These are phyloP conservation scores for Wickerhamomyces mucosus DNA, from an alignment of 805 yeast species.

Conservation along the genomic window DNA sequence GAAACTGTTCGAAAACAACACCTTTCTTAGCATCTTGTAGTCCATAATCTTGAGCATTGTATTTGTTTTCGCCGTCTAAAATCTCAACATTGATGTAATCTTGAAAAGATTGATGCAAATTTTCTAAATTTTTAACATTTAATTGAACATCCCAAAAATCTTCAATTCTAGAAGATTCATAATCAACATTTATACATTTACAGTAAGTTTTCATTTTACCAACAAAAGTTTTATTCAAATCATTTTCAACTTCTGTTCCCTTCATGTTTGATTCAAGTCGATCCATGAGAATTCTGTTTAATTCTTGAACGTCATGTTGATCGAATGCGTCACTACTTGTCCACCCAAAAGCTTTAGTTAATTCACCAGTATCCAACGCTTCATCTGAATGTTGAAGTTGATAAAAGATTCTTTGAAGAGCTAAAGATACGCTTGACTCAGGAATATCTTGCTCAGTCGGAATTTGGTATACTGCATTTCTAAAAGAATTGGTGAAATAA, in stretches of 20 bases:
- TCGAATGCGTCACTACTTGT: constrained; percentile 90
- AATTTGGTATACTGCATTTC: constrained; percentile 80
- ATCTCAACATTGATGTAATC: constrained; percentile 85
- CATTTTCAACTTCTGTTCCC: constrained; percentile 70
- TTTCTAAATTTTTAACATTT: constrained; percentile 76
- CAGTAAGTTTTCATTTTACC: constrained; percentile 96
- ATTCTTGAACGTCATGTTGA: constrained; percentile 96
- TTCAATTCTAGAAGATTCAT: constrained; percentile 84
- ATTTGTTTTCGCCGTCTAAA: constrained; percentile 90
- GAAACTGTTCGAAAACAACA: constrained; percentile 82
- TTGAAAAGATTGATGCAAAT: constrained; percentile 66
- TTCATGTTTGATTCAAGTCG: constrained; percentile 85
- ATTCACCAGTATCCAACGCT: constrained; percentile 76
- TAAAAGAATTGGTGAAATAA: constrained; percentile 72
- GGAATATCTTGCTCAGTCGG: constrained; percentile 60
- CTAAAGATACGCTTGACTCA: constrained; percentile 61
- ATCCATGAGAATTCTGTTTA: constrained; percentile 93
- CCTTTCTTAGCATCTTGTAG: constrained; percentile 96
- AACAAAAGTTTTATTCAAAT: constrained; percentile 75
- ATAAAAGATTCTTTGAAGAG: constrained; percentile 83
- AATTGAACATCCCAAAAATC: constrained; percentile 98
- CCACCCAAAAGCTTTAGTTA: constrained; percentile 96
- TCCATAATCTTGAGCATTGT: constrained; percentile 83
- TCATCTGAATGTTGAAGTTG: constrained; percentile 61
- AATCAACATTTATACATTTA: constrained; percentile 86